These are phyloP conservation scores for Naganishia kalamii DNA, from an alignment of 768 basidiomycete species.

Conservation along the genomic window DNA sequence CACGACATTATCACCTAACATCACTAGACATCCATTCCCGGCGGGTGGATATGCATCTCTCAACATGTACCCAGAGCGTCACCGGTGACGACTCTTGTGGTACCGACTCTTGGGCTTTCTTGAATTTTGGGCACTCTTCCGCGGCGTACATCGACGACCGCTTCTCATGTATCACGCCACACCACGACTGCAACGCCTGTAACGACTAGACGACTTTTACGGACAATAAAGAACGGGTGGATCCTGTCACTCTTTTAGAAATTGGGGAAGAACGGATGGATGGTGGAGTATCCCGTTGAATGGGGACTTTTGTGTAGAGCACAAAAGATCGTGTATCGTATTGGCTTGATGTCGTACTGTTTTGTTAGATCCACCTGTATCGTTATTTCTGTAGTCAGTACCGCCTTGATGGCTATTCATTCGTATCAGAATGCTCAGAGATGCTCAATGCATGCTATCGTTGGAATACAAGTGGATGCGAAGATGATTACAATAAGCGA, in stretches of 20 bases:
- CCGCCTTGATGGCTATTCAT: neutral
- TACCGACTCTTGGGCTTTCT: neutral
- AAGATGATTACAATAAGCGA: neutral
- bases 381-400: conserved; percentile 15
- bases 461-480: neutral
- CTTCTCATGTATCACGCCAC: conserved; percentile 6
- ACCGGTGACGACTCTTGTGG: conserved; percentile 7
- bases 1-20: neutral
- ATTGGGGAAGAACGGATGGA: neutral
- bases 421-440: neutral
- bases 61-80: conserved; percentile 1
- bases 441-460: neutral
- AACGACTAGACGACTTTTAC: conserved; percentile 16
- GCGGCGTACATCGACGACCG: neutral
- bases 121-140: neutral
- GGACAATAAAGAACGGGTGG: conserved; percentile 19
- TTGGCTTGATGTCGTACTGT: conserved; percentile 10
- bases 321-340: conserved; percentile 14
- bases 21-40: conserved; percentile 8
- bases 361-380: conserved; percentile 17
- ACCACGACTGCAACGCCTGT: conserved; percentile 14
- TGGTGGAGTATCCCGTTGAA: neutral
- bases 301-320: neutral
- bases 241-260: conserved; percentile 17
- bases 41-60: neutral